A percentile compares a stretch with the other conserved stretches of the same genome.
These are phyloP conservation scores for Sarocladium strictum DNA, from an alignment of 2,329 filamentous ascomycete genomes.

Conservation along the genomic window DNA sequence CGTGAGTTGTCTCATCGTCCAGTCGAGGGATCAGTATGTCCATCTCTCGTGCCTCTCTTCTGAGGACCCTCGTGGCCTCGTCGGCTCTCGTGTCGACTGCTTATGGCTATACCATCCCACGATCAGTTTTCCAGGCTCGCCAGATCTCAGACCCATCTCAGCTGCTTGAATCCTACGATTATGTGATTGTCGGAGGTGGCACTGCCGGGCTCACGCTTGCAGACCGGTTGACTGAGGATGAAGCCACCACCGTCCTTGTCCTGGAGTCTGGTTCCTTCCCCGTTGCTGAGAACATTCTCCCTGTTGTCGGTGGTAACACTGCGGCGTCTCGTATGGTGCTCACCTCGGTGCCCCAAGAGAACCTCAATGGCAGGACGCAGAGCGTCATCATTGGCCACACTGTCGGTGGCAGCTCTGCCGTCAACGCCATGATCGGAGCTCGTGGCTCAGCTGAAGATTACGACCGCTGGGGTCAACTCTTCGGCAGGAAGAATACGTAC, in stretches of 20 bases:
- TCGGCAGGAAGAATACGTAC: not conserved
- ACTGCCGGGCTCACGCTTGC: conserved; percentile 31
- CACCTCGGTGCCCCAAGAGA: conserved; percentile 17
- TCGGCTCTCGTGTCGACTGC: not conserved
- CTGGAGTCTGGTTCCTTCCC: conserved; percentile 27
- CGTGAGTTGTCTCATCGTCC: not conserved
- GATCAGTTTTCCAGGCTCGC: not conserved
- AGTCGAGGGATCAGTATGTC: not conserved
- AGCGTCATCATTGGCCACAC: conserved; percentile 19
- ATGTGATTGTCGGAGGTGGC: conserved; percentile 30
- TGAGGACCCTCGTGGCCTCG: not conserved
- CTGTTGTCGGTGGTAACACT: not conserved
- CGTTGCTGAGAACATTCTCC: not conserved
- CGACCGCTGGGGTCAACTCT: not conserved
- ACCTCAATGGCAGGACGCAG: conserved; percentile 16
- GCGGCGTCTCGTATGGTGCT: not conserved
- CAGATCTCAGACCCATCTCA: not conserved
- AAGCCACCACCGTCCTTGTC: conserved; percentile 25
- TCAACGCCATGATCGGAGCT: conserved; percentile 25
- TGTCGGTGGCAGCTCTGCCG: conserved; percentile 22
- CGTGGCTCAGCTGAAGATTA: conserved; percentile 21
- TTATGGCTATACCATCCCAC: not conserved
- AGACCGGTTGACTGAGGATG: conserved; percentile 29
- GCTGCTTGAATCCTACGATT: not conserved
- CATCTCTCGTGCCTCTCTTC: not conserved